These are phyloP conservation scores for Polyporus arcularius DNA, from an alignment of 768 basidiomycete genomes.

Conservation along the genomic window DNA sequence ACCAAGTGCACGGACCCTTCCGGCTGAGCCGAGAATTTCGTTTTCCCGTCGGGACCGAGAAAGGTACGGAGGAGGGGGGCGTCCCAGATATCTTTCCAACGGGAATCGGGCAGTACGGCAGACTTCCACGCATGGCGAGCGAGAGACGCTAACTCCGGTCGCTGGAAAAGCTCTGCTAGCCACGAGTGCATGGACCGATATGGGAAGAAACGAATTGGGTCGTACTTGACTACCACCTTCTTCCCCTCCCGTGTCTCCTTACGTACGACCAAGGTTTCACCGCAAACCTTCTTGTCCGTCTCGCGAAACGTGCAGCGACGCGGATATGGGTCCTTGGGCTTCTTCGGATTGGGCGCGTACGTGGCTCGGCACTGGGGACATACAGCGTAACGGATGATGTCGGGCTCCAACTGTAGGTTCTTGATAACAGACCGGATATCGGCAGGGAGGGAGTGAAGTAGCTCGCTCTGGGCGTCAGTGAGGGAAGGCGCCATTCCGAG, in stretches of 20 bases:
- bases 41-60: conserved; percentile 10
- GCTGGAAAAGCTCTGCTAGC: conserved; percentile 15
- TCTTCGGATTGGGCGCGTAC: conserved; percentile 4
- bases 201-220: neutral
- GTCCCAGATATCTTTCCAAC: conserved; percentile 19
- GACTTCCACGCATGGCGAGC: neutral
- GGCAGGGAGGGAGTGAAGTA: neutral
- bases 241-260: neutral
- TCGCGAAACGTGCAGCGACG: conserved; percentile 3
- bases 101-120: neutral
- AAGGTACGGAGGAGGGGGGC: conserved; percentile 13
- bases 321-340: conserved; percentile 5
- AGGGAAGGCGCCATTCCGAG: neutral
- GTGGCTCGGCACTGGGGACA: conserved; percentile 13
- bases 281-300: conserved; percentile 1
- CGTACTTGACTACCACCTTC: neutral
- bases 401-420: conserved; percentile 8
- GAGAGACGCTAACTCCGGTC: conserved; percentile 11
- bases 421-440: conserved; percentile 9
- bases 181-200: conserved; percentile 15
- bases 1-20: conserved; percentile 12
- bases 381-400: neutral
- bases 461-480: neutral
- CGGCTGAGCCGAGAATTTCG: neutral
- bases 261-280: neutral